phyloP scores from a whole-genome alignment of 495 filamentous ascomycete species.

The Copromyces sp. region DNA sequence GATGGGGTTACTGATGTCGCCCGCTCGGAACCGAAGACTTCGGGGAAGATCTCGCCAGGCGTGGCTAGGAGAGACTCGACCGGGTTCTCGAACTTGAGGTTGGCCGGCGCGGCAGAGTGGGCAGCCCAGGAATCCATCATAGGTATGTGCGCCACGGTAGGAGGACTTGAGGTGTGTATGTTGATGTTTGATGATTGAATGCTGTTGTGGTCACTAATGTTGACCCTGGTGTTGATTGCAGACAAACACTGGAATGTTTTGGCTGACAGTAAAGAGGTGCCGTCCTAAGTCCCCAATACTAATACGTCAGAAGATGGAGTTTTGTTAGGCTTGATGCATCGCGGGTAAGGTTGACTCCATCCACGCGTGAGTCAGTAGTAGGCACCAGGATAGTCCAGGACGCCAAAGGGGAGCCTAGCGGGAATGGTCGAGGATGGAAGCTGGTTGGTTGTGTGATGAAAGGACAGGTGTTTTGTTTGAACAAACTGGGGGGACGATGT shows the following conservation, averaged over 20 bases:
- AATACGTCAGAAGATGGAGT: constrained; percentile 19
- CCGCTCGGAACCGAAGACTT: constrained; percentile 33
- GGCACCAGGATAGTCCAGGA: not conserved
- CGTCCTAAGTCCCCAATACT: constrained; percentile 35
- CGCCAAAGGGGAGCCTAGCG: not conserved
- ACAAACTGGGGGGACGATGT: constrained; percentile 4
- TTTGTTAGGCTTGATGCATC: constrained; percentile 15
- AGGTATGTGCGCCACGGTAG: constrained; percentile 11
- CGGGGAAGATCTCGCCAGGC: constrained; percentile 40
- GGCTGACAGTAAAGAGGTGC: constrained; percentile 28
- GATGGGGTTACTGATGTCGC: constrained; percentile 22
- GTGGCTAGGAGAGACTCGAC: constrained; percentile 45
- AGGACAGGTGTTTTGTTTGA: constrained; percentile 23
- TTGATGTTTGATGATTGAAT: constrained; percentile 3
- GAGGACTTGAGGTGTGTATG: constrained; percentile 25
- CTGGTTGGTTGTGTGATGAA: constrained; percentile 16
- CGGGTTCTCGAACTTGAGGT: constrained; percentile 39
- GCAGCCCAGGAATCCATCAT: constrained; percentile 32
- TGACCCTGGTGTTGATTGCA: constrained; percentile 5
- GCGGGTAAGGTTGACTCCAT: constrained; percentile 17
- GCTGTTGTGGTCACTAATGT: not conserved
- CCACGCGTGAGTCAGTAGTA: constrained; percentile 8
- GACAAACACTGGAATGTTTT: not conserved
- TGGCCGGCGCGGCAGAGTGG: constrained; percentile 27
- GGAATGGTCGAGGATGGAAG: not conserved